A percentile compares a stretch with the other conserved stretches of the same genome.
Evolutionary conservation across 2,329 filamentous ascomycete genomes (phyloP).

Genomic region (Stemphylium lycopersici): DNA sequence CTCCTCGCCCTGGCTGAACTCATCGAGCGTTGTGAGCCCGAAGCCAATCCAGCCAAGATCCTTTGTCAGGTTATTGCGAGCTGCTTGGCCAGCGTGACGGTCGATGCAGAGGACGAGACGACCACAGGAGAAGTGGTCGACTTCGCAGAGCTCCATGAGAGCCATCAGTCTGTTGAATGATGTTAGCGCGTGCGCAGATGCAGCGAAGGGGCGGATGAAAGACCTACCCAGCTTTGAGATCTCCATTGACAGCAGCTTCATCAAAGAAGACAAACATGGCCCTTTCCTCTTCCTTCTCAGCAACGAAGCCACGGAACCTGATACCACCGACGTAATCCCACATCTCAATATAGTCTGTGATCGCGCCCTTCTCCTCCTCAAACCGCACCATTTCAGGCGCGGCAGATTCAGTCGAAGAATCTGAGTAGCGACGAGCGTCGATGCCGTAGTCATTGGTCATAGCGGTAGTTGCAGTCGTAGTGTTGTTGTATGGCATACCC

Average conservation of each 20-base stretch:
- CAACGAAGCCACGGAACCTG: conserved; percentile 85
- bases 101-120: conserved; percentile 83
- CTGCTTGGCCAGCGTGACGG: conserved; percentile 66
- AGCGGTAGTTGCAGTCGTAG: conserved; percentile 27
- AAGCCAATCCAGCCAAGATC: conserved; percentile 95
- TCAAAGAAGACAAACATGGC: conserved; percentile 91
- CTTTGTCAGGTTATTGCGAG: conserved; percentile 72
- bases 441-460: conserved; percentile 41
- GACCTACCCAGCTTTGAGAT: conserved; percentile 85
- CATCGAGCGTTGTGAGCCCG: conserved; percentile 77
- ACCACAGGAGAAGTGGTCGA: conserved; percentile 72
- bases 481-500: conserved; percentile 63
- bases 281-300: conserved; percentile 71
- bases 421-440: conserved; percentile 28
- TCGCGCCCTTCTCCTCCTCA: conserved; percentile 34
- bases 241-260: conserved; percentile 70
- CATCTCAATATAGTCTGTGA: conserved; percentile 74
- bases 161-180: conserved; percentile 66
- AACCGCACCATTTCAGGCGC: conserved; percentile 33
- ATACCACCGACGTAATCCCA: conserved; percentile 86
- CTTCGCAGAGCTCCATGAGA: conserved; percentile 84
- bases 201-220: neutral
- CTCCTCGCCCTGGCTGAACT: conserved; percentile 69
- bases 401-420: conserved; percentile 41
- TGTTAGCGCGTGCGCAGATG: conserved; percentile 17